These are phyloP conservation scores for Plenodomus lindquistii DNA, from an alignment of 2,329 filamentous ascomycete genomes.

Conservation along the genomic window DNA sequence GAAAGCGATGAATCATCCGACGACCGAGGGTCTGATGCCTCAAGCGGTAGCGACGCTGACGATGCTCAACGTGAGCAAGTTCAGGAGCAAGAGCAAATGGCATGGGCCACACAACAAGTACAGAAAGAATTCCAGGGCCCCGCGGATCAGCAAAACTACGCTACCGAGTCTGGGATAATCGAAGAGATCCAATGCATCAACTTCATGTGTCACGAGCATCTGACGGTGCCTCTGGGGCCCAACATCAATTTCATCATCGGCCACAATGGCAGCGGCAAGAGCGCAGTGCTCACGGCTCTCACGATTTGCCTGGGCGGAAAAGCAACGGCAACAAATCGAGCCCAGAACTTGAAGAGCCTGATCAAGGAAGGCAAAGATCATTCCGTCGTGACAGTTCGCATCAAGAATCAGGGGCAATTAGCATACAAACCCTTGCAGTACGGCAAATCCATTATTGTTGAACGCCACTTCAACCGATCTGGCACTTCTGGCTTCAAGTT, in stretches of 20 bases:
- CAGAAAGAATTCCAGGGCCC: slow-evolving; percentile 26
- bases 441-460: slow-evolving; percentile 84
- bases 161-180: slow-evolving; percentile 83
- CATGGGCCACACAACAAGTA: slow-evolving; percentile 37
- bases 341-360: slow-evolving; percentile 83
- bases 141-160: slow-evolving; percentile 59
- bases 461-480: slow-evolving; percentile 78
- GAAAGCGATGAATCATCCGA: slow-evolving; percentile 22
- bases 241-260: slow-evolving; percentile 98
- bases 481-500: slow-evolving; percentile 85
- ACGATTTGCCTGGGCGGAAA: slow-evolving; percentile 95
- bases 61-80: slow-evolving; percentile 19
- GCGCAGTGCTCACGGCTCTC: slow-evolving; percentile 88
- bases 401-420: slow-evolving; percentile 87
- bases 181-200: slow-evolving; percentile 85
- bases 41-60: slow-evolving; percentile 13
- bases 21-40: slow-evolving; percentile 12
- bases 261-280: slow-evolving; percentile 97
- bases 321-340: slow-evolving; percentile 88
- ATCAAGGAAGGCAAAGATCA: slow-evolving; percentile 84
- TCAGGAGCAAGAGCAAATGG: slow-evolving; percentile 25
- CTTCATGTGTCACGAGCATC: slow-evolving; percentile 91
- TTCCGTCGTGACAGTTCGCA: slow-evolving; percentile 74
- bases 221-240: slow-evolving; percentile 84
- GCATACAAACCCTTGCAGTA: slow-evolving; percentile 83